Percentiles rank a stretch among this genome's conserved stretches.
Conservation (phyloP, 495 filamentous ascomycete species). For the Xylaria cubensis region DNA sequence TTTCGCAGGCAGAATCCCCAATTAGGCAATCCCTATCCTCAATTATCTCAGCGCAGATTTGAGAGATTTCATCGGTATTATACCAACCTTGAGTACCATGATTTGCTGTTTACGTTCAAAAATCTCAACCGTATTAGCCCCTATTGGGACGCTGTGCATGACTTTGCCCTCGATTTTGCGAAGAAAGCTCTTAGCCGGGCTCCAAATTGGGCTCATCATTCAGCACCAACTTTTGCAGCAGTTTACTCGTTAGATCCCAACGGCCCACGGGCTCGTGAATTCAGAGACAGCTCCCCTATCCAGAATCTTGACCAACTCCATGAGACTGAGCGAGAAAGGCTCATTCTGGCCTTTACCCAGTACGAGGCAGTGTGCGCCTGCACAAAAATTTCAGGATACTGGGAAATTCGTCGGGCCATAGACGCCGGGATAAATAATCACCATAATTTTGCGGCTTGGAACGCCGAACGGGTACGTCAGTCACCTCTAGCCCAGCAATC, state of each 20-base stretch:
- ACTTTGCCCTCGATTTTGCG: background rate
- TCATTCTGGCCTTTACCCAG: background rate
- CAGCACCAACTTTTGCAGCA: background rate
- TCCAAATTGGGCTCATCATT: conserved; percentile 7
- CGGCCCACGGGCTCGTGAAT: background rate
- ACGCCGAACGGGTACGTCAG: background rate
- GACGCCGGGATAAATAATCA: background rate
- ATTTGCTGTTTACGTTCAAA: background rate
- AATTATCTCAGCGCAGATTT: background rate
- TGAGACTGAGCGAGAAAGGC: background rate
- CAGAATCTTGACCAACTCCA: background rate
- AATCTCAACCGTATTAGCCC: conserved; percentile 1
- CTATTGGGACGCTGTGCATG: background rate
- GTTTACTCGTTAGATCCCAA: background rate
- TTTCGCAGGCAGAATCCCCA: background rate
- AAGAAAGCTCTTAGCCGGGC: background rate
- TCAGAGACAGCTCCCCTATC: background rate
- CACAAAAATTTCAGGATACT: background rate
- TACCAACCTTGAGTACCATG: background rate
- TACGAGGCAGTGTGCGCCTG: conserved; percentile 1
- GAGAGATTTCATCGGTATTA: background rate
- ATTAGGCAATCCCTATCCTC: background rate
- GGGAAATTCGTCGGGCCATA: background rate
- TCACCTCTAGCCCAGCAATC: background rate
- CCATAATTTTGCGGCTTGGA: background rate